Base-by-base conservation (phyloP, 306 rosid genomes). In the Ceratonia siliqua region DNA sequence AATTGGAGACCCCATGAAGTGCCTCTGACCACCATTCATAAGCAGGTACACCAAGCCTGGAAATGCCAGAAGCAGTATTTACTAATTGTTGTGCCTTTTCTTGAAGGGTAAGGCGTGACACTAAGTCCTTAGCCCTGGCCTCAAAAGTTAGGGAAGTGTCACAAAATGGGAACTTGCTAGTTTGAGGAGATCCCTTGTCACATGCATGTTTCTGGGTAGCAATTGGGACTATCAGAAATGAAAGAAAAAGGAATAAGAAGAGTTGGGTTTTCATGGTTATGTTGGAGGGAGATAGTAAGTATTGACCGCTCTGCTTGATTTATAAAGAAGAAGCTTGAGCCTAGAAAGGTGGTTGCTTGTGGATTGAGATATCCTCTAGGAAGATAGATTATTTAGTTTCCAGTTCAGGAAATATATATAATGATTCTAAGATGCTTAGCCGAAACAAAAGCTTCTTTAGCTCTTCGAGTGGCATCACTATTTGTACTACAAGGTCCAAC, bases 11-110 rank as follows among this genome's bases (percentile, higher is more conserved):
- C 3, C 96, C 92, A 33, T 90, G 92, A 50, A 90, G 96, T 32
- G 92, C 96, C 83, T 90, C 93, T 2, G 93, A 87, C 96, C 96
- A 91, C 96, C 96, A 91, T 45, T 89, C 84, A 30, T 91, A 91
- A 0, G 88, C 73, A 0, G 96, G 96, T 36, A 91, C 90, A 0
- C 92, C 94, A 7, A 91, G 85, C 56, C 92, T 46, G 4, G 90
- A 39, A 11, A 89, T 69, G 50, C 89, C 89, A 0, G 78, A 3
- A 27, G 89, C 72, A 5, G 49, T 36, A 61, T 85, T 56, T 3
- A 87, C 90, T 4, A 91, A 61, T 32, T 91, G 93, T 2, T 73
- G 78, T 53, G 81, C 85, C 38, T 91, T 91, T 62, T 88, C 93
- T 73, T 78, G 62, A 5, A 88, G 90, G 25, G 91, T 88, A 14